Conservation (phyloP, 1,139 yeast species). For the Protomyces lactucae-debilis region DNA sequence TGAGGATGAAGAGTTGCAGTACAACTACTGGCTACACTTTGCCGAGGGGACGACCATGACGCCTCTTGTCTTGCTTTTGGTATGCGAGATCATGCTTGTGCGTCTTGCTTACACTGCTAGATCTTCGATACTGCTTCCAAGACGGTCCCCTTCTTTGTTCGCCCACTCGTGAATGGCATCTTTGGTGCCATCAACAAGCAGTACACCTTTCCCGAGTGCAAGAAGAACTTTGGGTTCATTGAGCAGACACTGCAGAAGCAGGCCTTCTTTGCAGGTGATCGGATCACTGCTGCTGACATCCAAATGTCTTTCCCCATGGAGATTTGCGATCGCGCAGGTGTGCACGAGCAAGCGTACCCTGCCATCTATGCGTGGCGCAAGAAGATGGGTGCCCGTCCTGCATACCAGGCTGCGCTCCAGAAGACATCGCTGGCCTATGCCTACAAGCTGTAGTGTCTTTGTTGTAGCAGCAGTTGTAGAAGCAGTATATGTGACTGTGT, state of each 20-base stretch:
- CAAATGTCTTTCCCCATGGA: slow-evolving; percentile 39
- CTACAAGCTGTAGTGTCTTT: not conserved
- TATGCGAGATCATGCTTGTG: not conserved
- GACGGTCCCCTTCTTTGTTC: slow-evolving; percentile 48
- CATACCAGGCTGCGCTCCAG: slow-evolving; percentile 9
- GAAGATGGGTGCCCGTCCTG: slow-evolving; percentile 16
- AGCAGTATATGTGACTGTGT: not conserved
- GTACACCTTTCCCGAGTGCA: slow-evolving; percentile 30
- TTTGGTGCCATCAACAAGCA: slow-evolving; percentile 9
- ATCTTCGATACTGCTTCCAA: slow-evolving; percentile 29
- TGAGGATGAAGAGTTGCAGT: slow-evolving; percentile 39
- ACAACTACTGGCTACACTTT: slow-evolving; percentile 51
- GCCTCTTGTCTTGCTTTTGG: slow-evolving; percentile 22
- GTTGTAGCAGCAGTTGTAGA: not conserved
- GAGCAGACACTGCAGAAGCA: slow-evolving; percentile 45
- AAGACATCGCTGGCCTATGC: not conserved
- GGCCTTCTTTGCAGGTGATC: slow-evolving; percentile 54
- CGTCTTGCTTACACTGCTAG: not conserved
- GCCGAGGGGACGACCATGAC: slow-evolving; percentile 58
- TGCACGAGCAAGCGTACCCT: slow-evolving; percentile 9
- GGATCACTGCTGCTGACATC: slow-evolving; percentile 58
- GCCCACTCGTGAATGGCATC: slow-evolving; percentile 25
- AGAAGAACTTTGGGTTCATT: slow-evolving; percentile 36
- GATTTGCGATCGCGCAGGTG: slow-evolving; percentile 19
- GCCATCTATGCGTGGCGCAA: slow-evolving; percentile 24